These are phyloP conservation scores for Erysimum pusillum DNA, from an alignment of 441 rosid genomes.

Conservation along the genomic window DNA sequence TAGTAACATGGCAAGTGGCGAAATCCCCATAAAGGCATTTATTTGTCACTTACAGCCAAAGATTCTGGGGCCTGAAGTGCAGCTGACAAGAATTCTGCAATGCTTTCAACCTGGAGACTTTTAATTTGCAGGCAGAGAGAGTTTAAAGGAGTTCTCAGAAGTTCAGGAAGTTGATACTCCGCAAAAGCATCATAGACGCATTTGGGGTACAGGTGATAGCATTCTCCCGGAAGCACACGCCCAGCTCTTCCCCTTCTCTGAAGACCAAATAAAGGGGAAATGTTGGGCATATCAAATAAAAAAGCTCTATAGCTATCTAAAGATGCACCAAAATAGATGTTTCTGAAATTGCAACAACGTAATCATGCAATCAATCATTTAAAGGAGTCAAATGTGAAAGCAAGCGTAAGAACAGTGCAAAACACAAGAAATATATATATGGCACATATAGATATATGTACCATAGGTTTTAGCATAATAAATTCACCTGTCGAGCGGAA, in stretches of 20 bases:
- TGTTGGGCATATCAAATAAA: constrained; percentile 25
- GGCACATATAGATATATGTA: not conserved
- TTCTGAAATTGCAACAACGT: constrained; percentile 20
- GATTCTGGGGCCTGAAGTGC: constrained; percentile 96
- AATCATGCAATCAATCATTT: constrained; percentile 8
- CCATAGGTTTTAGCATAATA: constrained; percentile 1
- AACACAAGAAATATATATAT: not conserved
- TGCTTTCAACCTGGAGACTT: constrained; percentile 89
- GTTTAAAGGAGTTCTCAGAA: constrained; percentile 96
- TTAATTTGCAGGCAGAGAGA: constrained; percentile 99
- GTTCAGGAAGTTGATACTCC: constrained; percentile 98
- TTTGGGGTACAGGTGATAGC: constrained; percentile 93
- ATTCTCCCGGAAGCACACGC: constrained; percentile 94
- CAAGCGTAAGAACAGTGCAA: constrained; percentile 7
- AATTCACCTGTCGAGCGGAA: constrained; percentile 84
- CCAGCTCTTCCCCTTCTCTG: constrained; percentile 99
- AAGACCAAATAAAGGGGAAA: constrained; percentile 36
- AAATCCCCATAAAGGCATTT: constrained; percentile 7
- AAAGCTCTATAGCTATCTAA: constrained; percentile 24
- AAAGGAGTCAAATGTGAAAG: constrained; percentile 5
- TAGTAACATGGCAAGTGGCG: constrained; percentile 7
- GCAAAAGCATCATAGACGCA: constrained; percentile 96
- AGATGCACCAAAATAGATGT: constrained; percentile 23
- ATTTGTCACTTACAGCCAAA: constrained; percentile 77
- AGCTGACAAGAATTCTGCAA: constrained; percentile 94